Base-by-base conservation (phyloP, 257 asterid species). In the Solanum dulcamara region DNA sequence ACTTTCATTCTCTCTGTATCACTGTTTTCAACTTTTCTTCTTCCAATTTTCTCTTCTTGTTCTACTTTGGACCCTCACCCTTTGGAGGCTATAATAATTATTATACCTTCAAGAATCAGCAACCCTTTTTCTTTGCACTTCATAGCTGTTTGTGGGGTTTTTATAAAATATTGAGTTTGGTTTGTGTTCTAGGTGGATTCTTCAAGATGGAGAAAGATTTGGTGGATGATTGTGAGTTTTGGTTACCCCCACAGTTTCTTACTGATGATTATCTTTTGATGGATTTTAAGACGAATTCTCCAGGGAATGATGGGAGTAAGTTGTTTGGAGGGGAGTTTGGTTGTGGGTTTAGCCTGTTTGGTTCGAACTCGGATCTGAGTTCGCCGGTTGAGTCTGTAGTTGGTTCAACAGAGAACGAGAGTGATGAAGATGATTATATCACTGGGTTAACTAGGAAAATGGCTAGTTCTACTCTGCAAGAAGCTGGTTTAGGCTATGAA, bases 401-500 rank as follows among this genome's bases (percentile, higher is more conserved):
- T 51, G 91, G 97, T 33, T 91, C 96, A 0, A 88, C 89, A 0
- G 97, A 91, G 82, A 89, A 95, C 0, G 99, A 92, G 84, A 91
- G 96, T 80, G 99, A 93, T 42, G 98, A 94, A 22, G 98, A 94
- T 24, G 97, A 93, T 8, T 91, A 71, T 28, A n/a, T 92, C 44
- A 51, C 91, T 53, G 94, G 89, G 81, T 85, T 94, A 48, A 85
- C 95, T 18, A 89, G 89, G 13, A 87, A 88, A 79, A 42, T 92
- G 24, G 88, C 88, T 50, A 70, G 60, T 59, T 81, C 93, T 14
- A 88, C 96, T 57, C 50, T 94, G 15, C 84, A 64, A 3, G 90
- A 88, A 0, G 91, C 10, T 13, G 37, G 22, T 26, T 62, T 62
- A 0, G 71, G 37, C 20, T 26, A 26, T 62, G 71, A 90, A 40